These are phyloP conservation scores for Diutina ranongensis DNA, from an alignment of 1,139 yeast species.

Conservation along the genomic window DNA sequence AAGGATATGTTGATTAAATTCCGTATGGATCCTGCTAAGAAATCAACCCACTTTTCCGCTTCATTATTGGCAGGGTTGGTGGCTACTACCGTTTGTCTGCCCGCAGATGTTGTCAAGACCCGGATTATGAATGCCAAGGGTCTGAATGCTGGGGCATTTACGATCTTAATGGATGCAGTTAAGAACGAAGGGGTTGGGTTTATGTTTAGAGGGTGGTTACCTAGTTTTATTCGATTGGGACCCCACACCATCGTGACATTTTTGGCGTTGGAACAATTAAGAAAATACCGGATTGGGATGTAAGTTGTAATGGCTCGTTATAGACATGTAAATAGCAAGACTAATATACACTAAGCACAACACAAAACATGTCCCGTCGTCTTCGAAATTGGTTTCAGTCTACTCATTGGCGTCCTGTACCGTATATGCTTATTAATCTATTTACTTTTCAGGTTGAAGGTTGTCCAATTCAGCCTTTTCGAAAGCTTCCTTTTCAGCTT, in stretches of 20 bases:
- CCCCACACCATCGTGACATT: slow-evolving; percentile 86
- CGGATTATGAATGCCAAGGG: slow-evolving; percentile 69
- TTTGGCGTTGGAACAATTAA: slow-evolving; percentile 66
- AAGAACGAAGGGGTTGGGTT: slow-evolving; percentile 62
- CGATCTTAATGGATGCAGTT: slow-evolving; percentile 44
- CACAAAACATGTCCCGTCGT: too few relatives aligned
- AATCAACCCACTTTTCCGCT: slow-evolving; percentile 66
- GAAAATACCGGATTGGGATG: slow-evolving; percentile 47
- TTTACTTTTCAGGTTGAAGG: slow-evolving; percentile 29
- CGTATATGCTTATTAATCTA: background rate
- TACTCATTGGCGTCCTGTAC: background rate
- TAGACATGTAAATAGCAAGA: background rate
- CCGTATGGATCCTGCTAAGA: slow-evolving; percentile 46
- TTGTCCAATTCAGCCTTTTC: slow-evolving; percentile 87
- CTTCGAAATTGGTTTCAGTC: background rate
- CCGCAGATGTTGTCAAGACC: slow-evolving; percentile 86
- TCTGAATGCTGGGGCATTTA: slow-evolving; percentile 33
- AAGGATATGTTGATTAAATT: slow-evolving; percentile 48
- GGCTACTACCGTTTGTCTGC: slow-evolving; percentile 85
- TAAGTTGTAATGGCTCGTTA: slow-evolving; percentile 4
- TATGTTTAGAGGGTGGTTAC: slow-evolving; percentile 87
- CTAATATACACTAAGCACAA: background rate
- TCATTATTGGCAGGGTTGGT: slow-evolving; percentile 73
- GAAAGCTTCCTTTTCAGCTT: slow-evolving; percentile 84
- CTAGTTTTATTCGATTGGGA: slow-evolving; percentile 76